Conservation (phyloP, 176 grass and related monocot species). For the Ensete glaucum region DNA sequence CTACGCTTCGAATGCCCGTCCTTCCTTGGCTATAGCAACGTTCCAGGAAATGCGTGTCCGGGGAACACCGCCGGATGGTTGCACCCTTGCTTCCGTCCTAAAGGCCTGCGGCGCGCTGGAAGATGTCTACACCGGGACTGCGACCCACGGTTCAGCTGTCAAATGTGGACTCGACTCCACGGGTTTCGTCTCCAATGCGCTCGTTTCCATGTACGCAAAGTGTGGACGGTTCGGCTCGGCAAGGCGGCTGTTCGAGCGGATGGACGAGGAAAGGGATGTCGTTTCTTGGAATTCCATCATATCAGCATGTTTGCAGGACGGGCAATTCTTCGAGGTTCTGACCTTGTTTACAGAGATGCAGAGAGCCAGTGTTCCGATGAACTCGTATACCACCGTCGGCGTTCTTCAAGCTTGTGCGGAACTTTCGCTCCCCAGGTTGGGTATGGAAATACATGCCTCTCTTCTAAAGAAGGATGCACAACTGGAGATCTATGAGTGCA, state of each 20-base stretch:
- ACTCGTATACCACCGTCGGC: constrained; percentile 67
- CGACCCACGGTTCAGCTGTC: constrained; percentile 48
- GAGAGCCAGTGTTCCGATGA: constrained; percentile 32
- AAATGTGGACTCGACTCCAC: constrained; percentile 39
- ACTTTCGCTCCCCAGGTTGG: constrained; percentile 45
- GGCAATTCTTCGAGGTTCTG: constrained; percentile 48
- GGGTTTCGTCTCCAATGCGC: constrained; percentile 65
- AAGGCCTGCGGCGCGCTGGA: constrained; percentile 46
- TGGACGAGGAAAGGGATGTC: constrained; percentile 41
- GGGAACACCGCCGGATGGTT: constrained; percentile 46
- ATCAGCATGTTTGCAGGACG: constrained; percentile 51
- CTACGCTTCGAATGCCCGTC: constrained; percentile 32
- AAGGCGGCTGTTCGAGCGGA: constrained; percentile 45
- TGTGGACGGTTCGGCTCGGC: constrained; percentile 50
- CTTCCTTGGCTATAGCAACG: constrained; percentile 25
- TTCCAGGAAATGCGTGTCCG: constrained; percentile 37
- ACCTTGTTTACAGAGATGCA: constrained; percentile 64
- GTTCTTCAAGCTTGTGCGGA: constrained; percentile 66
- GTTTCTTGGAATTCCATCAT: constrained; percentile 85
- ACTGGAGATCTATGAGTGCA: constrained; percentile 43
- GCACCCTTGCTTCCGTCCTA: constrained; percentile 67
- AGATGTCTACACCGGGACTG: constrained; percentile 30
- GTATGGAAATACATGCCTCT: constrained; percentile 62
- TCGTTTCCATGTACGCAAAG: constrained; percentile 82
- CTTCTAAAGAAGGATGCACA: constrained; percentile 36